Evolutionary conservation across 768 basidiomycete genomes (phyloP), one percentile per base, ranked within the genome.

Genomic region (Leccinum longicurvipes): DNA sequence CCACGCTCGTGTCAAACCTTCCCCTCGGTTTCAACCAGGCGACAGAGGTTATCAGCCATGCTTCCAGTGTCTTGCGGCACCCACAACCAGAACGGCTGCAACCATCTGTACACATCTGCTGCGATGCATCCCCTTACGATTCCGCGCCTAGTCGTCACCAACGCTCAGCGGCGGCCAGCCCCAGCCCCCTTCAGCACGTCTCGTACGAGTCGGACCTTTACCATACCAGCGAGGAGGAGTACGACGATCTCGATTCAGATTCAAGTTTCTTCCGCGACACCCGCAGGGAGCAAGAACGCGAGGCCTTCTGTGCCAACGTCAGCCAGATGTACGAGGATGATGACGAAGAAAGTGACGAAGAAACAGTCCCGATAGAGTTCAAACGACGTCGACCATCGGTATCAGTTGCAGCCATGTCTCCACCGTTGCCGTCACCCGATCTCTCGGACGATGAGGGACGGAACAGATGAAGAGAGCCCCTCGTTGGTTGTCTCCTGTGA

Each of bases 101-200:
- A 23, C 49, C 68, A 47, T 44, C 63, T n/a, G 47, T 61, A 45
- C 61, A 67, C 12, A 59, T 61, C 8, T 59, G 58, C 31, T 62
- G 67, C 12, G 73, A 73, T 28, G 50, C 66, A 1, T 58, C 66
- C 23, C 47, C 64, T 25, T 59, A 63, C n/a, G 64, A 68, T 46
- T 55, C 58, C 6, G 52, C 55, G 19, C 61, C 61, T 39, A 58
- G 47, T 39, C 68, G 70, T 32, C 65, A 63, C 19, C 54, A 66
- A 47, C 70, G 72, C 34, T 67, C 68, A 10, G 60, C 73, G 23
- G 69, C 72, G 14, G 69, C 73, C 23, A 77, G 76, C 58, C 70
- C 72, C 39, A 71, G 70, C n/a, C 77, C 77, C 24, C 72, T 78
- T 23, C 74, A 70, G 28, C 70, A 67, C 42, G 63, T 73, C 44